Base-by-base conservation (phyloP, 169 alveolate species). In the Sarcocystis neurona region DNA sequence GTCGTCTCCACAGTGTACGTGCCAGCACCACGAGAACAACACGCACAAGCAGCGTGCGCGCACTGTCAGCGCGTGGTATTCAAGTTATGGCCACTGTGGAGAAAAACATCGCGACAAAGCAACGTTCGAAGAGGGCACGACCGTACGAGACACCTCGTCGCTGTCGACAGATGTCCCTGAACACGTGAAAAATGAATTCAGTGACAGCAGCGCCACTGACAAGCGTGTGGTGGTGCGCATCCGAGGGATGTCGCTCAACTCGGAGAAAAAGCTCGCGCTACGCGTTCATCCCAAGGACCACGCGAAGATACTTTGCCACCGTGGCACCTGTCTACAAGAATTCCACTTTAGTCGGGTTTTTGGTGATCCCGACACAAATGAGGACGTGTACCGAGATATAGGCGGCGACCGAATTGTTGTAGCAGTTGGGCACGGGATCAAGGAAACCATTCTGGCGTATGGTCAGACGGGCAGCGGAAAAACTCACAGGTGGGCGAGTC, bases 391-490 rank as follows among this genome's bases (percentile, higher is more conserved):
- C 15, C 56, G 46, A 1, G 88, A 50, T 4, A 82, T 82, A 23
- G 88, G 63, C 3, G 88, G 88, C 53, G 84, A 8, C 20, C 53
- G 39, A 0, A 79, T 85, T 6, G 90, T 85, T 10, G 72, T 18
- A 39, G 77, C 56, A 23, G 32, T 70, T 5, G 41, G 47, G 39
- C 8, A n/a, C 43, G 90, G 90, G 34, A 8, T 85, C 80, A 85
- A 85, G 6, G 90, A 50, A 30, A 85, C 90, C 32, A 23, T 85
- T 18, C 70, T 85, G 37, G 90, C 90, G 0, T 85, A 85, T 41
- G 90, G 90, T 4, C 90, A 85, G 32, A 85, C 90, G 0, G 90
- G 90, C 18, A 30, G 79, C 2, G 90, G 90, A 23, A 85, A 85
- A 37, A 85, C 90, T 2, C 78, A 85, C 84, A 85, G 75, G 88